Evolutionary conservation across 371 early-diverging fungal genomes (phyloP).

Genomic region (Rhizopus sp.): DNA sequence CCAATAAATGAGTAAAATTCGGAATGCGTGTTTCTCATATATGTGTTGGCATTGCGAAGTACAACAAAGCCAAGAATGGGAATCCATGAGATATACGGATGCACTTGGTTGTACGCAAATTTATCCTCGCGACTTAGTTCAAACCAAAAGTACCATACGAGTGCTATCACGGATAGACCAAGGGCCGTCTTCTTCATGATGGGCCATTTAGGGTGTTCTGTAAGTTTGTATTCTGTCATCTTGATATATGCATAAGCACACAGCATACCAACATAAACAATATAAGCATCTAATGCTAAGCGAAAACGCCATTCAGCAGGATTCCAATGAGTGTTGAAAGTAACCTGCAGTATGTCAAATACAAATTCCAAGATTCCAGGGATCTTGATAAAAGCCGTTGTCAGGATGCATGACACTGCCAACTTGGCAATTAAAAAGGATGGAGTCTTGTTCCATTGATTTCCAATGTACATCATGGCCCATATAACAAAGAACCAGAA

Average conservation of each 20-base stretch:
- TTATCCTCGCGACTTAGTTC: constrained; percentile 47
- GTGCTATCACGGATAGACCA: constrained; percentile 30
- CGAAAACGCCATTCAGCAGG: constrained; percentile 69
- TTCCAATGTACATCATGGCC: constrained; percentile 60
- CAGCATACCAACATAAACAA: constrained; percentile 64
- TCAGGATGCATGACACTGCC: constrained; percentile 35
- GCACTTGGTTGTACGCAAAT: constrained; percentile 56
- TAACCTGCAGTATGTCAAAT: constrained; percentile 40
- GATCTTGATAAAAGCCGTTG: constrained; percentile 41
- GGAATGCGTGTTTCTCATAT: constrained; percentile 56
- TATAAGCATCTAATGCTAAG: constrained; percentile 59
- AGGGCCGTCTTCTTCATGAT: constrained; percentile 33
- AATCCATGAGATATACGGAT: constrained; percentile 67
- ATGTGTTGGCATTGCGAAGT: constrained; percentile 65
- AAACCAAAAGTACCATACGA: constrained; percentile 54
- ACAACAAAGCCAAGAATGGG: constrained; percentile 65
- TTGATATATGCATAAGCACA: constrained; percentile 51
- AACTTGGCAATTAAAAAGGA: constrained; percentile 55
- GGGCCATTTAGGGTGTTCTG: constrained; percentile 40
- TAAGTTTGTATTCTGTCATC: constrained; percentile 37
- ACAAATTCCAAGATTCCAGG: constrained; percentile 45
- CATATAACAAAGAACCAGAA: constrained; percentile 76
- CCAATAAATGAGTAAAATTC: constrained; percentile 62
- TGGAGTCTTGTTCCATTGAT: constrained; percentile 46
- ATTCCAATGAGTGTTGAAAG: constrained; percentile 58